Conservation (phyloP, 225 moss, liverwort and hornwort species). For the Takakia lepidozioides region DNA sequence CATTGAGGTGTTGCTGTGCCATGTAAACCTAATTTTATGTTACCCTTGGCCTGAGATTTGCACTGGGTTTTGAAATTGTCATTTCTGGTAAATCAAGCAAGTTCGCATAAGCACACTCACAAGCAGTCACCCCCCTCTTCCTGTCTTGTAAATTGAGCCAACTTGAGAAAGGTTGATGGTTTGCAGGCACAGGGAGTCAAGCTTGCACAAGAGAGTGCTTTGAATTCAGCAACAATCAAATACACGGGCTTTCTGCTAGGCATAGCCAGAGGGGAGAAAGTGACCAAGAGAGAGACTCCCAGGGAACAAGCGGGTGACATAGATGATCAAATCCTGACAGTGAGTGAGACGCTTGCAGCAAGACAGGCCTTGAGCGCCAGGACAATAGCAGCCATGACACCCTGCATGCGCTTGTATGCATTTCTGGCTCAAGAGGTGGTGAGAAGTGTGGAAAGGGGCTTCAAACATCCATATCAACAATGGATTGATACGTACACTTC, state of each 20-base stretch:
- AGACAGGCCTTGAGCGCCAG: conserved; percentile 24
- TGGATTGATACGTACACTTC: conserved; percentile 90
- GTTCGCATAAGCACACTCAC: no score
- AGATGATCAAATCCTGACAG: background rate
- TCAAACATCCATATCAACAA: conserved; percentile 36
- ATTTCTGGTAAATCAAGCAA: no score
- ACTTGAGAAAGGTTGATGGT: no score
- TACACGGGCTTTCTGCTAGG: conserved; percentile 68
- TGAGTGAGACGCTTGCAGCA: background rate
- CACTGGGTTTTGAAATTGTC: no score
- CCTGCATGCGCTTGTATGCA: conserved; percentile 85
- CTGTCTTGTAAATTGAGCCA: no score
- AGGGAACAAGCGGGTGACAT: background rate
- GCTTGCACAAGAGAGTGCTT: conserved; percentile 12
- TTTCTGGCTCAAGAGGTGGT: conserved; percentile 70
- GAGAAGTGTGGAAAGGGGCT: conserved; percentile 19
- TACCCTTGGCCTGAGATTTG: no score
- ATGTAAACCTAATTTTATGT: no score
- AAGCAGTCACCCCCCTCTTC: no score
- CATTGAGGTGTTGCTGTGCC: no score
- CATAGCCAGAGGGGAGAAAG: conserved; percentile 31
- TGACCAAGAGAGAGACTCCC: background rate
- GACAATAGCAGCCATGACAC: conserved; percentile 89
- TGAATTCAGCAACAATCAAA: conserved; percentile 50
- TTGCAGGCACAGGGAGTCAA: conserved; percentile 31